These are phyloP conservation scores for Phyllosticta ampelicida DNA, from an alignment of 2,329 filamentous ascomycete species.

Conservation along the genomic window DNA sequence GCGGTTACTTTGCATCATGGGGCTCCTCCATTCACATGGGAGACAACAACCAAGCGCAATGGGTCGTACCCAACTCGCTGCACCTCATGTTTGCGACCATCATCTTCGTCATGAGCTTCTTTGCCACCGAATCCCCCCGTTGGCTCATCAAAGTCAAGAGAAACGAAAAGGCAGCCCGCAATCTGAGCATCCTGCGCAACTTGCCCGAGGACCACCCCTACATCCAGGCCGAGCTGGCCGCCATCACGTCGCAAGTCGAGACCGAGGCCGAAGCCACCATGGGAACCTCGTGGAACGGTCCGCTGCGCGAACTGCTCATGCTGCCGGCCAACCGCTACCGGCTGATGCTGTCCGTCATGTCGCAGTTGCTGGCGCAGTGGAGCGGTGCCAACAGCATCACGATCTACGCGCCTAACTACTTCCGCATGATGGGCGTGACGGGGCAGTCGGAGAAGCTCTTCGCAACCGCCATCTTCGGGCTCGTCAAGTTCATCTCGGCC, in stretches of 20 bases:
- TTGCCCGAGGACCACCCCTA: constrained; percentile 51
- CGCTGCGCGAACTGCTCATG: constrained; percentile 58
- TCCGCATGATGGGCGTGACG: constrained; percentile 58
- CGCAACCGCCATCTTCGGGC: constrained; percentile 64
- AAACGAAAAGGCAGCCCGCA: constrained; percentile 45
- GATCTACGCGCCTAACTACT: constrained; percentile 64
- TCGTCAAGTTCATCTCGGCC: constrained; percentile 59
- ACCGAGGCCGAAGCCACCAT: constrained; percentile 61
- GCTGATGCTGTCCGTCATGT: constrained; percentile 55
- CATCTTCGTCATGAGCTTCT: constrained; percentile 59
- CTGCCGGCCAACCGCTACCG: constrained; percentile 62
- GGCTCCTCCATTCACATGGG: constrained; percentile 43
- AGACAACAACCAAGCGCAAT: constrained; percentile 30
- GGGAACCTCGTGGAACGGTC: constrained; percentile 53
- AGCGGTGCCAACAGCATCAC: constrained; percentile 64
- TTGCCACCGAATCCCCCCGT: constrained; percentile 59
- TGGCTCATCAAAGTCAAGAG: constrained; percentile 57
- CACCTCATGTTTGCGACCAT: constrained; percentile 68
- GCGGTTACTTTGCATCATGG: constrained; percentile 59
- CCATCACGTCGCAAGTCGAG: constrained; percentile 55
- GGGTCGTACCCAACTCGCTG: constrained; percentile 60
- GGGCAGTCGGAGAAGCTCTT: constrained; percentile 60
- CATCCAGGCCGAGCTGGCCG: constrained; percentile 49
- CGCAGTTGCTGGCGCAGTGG: constrained; percentile 66
- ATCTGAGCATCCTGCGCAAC: constrained; percentile 48